phyloP scores from a whole-genome alignment of 2,329 filamentous ascomycete genomes.

The Acarospora socialis region DNA sequence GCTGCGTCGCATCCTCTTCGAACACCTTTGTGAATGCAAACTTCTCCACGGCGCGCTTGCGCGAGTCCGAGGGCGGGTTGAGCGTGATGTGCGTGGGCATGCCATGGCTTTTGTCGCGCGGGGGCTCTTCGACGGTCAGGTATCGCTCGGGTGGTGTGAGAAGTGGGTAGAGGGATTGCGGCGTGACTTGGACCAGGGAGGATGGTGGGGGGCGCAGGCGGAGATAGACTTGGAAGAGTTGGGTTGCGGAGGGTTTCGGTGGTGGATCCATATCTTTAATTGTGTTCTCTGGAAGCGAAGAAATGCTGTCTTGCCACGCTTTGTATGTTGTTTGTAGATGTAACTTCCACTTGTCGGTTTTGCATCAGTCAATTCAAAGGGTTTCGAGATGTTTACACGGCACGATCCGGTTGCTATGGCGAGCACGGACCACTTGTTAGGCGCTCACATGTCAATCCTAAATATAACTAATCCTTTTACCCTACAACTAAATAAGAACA shows the following conservation, averaged over 20 bases:
- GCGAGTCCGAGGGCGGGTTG: slow-evolving; percentile 66
- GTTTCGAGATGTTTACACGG: no score
- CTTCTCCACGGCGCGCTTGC: slow-evolving; percentile 77
- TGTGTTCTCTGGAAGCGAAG: slow-evolving; percentile 1
- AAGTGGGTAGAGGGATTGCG: slow-evolving; percentile 24
- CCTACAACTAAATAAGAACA: no score
- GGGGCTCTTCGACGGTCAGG: slow-evolving; percentile 56
- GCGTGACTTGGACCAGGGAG: slow-evolving; percentile 25
- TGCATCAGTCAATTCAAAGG: no score
- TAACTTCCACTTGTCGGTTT: no score
- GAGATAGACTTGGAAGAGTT: slow-evolving; percentile 82
- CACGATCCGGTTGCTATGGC: no score
- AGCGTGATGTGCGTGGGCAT: slow-evolving; percentile 57
- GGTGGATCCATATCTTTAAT: slow-evolving; percentile 30
- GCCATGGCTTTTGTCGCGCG: slow-evolving; percentile 23
- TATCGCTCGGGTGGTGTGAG: slow-evolving; percentile 48
- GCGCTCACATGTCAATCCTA: no score
- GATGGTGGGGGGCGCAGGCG: slow-evolving; percentile 55
- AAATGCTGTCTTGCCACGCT: no score
- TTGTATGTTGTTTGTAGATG: no score
- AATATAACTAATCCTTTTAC: no score
- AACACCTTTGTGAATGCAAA: slow-evolving; percentile 93
- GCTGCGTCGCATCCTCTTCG: slow-evolving; percentile 68
- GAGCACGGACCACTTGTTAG: no score
- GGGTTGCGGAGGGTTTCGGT: slow-evolving; percentile 36